Conservation (phyloP, 2,329 filamentous ascomycete species). For the Botrytis paeoniae region DNA sequence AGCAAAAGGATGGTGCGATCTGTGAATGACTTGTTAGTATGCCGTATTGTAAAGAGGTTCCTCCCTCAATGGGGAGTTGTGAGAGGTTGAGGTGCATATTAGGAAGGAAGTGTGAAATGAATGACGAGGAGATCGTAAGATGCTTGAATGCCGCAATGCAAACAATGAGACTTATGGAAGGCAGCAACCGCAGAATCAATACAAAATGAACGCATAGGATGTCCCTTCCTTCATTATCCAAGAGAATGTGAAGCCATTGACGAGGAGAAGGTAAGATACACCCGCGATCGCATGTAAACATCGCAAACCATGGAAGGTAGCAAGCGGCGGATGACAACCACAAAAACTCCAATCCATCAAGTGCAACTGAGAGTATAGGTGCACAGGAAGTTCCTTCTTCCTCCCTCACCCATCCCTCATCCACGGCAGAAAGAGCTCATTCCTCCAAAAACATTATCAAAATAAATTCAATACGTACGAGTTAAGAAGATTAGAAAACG, state of each 20-base stretch:
- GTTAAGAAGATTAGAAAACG: conserved; percentile 98
- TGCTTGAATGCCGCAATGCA: not conserved
- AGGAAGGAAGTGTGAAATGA: conserved; percentile 4
- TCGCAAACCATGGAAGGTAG: not conserved
- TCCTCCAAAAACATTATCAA: not conserved
- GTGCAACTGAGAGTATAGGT: not conserved
- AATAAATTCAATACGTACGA: conserved; percentile 62
- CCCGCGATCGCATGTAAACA: conserved; percentile 2
- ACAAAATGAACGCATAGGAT: not conserved
- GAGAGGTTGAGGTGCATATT: not conserved
- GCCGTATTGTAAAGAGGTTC: not conserved
- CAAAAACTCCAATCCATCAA: not conserved
- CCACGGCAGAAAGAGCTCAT: not conserved
- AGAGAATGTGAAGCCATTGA: not conserved
- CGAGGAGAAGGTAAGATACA: not conserved
- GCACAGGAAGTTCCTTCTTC: not conserved
- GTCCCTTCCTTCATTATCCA: not conserved
- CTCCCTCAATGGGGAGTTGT: not conserved
- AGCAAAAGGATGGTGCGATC: conserved; percentile 94
- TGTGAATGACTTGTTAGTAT: conserved; percentile 41
- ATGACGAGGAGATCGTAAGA: not conserved
- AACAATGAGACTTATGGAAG: not conserved
- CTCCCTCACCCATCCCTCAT: not conserved
- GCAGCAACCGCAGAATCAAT: not conserved
- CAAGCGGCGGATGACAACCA: not conserved